Base-by-base conservation (phyloP, 176 grass and related monocot genomes). In the Tillandsia leiboldiana region DNA sequence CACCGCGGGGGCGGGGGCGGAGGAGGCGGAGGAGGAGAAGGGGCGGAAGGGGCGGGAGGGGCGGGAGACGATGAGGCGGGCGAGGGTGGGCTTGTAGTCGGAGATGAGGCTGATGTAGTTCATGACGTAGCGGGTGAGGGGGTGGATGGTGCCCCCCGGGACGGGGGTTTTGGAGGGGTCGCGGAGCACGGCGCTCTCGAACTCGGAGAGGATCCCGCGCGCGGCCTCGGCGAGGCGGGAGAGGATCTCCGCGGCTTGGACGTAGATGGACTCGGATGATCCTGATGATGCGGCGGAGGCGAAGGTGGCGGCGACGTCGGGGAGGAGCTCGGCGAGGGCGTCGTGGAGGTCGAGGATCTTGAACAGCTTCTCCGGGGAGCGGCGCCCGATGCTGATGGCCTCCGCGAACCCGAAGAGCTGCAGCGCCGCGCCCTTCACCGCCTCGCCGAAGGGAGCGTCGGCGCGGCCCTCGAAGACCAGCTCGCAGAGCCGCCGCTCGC, bases 261-360 rank as follows among this genome's bases (percentile, higher is more conserved):
- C 78, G 11, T 87, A 85, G 74, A 99, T 93, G 2, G 94, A 85
- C 23, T 87, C 84, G 0, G 86, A 77, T 65, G 29, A 33, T 29
- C 28, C 28, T 2, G 28, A 29, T 2, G 29, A 33, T 33, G 3
- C 29, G 29, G 29, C 6, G 29, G 29, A 33, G 29, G 49, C 64
- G 58, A 99, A 99, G 73, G 93, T 85, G 63, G 83, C 72, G 0
- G 83, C 82, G 51, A 97, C 72, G 49, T 99, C 94, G 13, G 89
- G 94, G 51, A 99, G 53, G 70, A 99, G 78, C 68, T 99, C 84
- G 14, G 69, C 66, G 15, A 99, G 65, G 22, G 86, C 65, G 27
- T 99, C 94, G 76, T 99, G 86, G 64, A 99, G 89, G 80, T 92
- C 89, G 50, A 99, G 81, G 65, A 90, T 88, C 82, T 99, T 99